phyloP scores from a whole-genome alignment of 805 yeast species.

The Tetrapisispora fleetii region DNA sequence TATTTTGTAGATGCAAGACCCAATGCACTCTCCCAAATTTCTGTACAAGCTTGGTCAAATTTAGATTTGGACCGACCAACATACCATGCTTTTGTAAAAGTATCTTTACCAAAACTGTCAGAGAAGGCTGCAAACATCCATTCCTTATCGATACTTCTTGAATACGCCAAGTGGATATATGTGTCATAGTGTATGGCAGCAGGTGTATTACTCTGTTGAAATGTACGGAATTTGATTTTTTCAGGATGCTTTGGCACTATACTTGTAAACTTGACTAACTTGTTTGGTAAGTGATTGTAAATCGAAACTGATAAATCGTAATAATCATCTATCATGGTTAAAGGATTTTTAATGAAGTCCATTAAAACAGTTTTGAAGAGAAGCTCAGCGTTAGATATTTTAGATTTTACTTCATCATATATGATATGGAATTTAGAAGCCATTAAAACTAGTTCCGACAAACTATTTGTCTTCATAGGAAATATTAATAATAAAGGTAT shows the following conservation, averaged over 20 bases:
- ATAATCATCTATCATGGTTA: conserved; percentile 23
- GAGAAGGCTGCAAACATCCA: conserved; percentile 90
- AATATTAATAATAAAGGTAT: conserved; percentile 23
- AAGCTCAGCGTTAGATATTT: conserved; percentile 22
- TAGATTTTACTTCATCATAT: conserved; percentile 27
- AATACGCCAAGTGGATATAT: conserved; percentile 77
- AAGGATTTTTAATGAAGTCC: conserved; percentile 31
- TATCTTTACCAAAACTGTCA: conserved; percentile 65
- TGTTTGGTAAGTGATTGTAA: conserved; percentile 42
- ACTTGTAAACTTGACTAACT: conserved; percentile 27
- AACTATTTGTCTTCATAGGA: conserved; percentile 16
- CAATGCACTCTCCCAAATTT: conserved; percentile 54
- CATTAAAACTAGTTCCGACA: conserved; percentile 39
- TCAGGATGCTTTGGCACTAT: conserved; percentile 36
- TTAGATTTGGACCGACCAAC: conserved; percentile 28
- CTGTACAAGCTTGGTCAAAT: conserved; percentile 53
- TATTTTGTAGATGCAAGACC: conserved; percentile 34
- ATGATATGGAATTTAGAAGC: conserved; percentile 41
- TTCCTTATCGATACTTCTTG: conserved; percentile 65
- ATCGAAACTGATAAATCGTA: conserved; percentile 42
- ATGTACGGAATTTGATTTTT: conserved; percentile 35
- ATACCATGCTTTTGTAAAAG: conserved; percentile 58
- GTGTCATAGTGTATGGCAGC: conserved; percentile 41
- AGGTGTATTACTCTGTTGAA: conserved; percentile 21
- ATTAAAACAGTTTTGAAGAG: conserved; percentile 35